phyloP scores from a whole-genome alignment of 257 asterid genomes.

The Schizonepeta tenuifolia region DNA sequence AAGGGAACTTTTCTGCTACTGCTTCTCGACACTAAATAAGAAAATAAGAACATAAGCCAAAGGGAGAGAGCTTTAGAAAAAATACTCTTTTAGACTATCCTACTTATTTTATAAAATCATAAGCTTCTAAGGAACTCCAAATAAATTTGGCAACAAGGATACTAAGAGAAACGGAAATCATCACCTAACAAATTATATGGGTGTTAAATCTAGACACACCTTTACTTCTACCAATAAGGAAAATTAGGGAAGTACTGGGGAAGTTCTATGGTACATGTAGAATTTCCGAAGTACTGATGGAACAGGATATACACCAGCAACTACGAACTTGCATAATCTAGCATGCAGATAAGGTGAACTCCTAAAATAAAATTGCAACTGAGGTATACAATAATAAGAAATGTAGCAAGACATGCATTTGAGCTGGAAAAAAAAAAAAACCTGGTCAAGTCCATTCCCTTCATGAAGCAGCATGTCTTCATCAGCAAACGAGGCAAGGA shows the following conservation, averaged over 20 bases:
- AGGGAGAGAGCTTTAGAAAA: neutral
- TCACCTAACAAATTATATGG: too few relatives aligned
- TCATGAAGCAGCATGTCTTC: conserved; percentile 33
- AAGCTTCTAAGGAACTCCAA: neutral
- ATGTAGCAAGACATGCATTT: neutral
- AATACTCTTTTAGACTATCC: neutral
- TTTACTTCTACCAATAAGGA: too few relatives aligned
- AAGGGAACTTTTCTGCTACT: neutral
- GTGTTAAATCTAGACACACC: neutral
- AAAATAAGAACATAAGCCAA: neutral
- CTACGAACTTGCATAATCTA: neutral
- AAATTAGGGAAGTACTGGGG: neutral
- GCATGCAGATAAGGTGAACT: neutral
- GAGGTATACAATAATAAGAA: neutral
- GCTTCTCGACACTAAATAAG: neutral
- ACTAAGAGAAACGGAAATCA: neutral
- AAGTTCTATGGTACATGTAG: too few relatives aligned
- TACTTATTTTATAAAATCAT: neutral
- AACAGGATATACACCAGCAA: neutral
- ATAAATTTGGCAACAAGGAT: neutral
- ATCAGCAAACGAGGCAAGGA: conserved; percentile 45
- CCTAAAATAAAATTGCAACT: neutral
- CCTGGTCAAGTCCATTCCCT: conserved; percentile 49
- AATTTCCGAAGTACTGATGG: too few relatives aligned
- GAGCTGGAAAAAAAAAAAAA: conserved; percentile 13